phyloP scores from a whole-genome alignment of 1,139 yeast species.

The Yamadazyma atmosphaerica region DNA sequence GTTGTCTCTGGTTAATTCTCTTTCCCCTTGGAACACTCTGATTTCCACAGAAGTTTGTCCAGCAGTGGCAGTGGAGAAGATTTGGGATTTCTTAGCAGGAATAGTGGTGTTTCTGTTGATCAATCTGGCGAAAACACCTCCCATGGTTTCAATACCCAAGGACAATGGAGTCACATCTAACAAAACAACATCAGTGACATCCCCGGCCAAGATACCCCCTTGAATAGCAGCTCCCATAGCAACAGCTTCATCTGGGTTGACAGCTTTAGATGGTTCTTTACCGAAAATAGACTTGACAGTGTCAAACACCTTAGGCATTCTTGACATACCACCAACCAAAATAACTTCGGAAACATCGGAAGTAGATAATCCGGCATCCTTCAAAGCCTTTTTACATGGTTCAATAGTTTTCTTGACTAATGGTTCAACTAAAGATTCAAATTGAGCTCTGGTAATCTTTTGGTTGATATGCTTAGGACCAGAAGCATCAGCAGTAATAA shows the following conservation, averaged over 20 bases:
- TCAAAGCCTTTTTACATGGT: constrained; percentile 97
- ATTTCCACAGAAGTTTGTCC: constrained; percentile 99
- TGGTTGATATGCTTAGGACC: constrained; percentile 99
- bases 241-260: constrained; percentile 99
- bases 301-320: constrained; percentile 99
- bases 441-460: constrained; percentile 89
- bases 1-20: constrained; percentile 98
- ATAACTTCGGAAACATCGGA: constrained; percentile 93
- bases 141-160: constrained; percentile 97
- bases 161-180: constrained; percentile 98
- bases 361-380: constrained; percentile 87
- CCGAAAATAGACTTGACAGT: constrained; percentile 93
- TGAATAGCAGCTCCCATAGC: constrained; percentile 99
- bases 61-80: constrained; percentile 97
- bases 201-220: constrained; percentile 99
- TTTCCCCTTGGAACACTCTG: constrained; percentile 99
- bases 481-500: constrained; percentile 92
- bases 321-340: constrained; percentile 99
- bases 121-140: constrained; percentile 97
- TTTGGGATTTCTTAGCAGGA: constrained; percentile 96
- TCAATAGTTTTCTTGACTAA: constrained; percentile 90
- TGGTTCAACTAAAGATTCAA: constrained; percentile 87
- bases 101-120: constrained; percentile 97
- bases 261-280: constrained; percentile 96
- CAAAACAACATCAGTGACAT: constrained; percentile 74